Base-by-base conservation (phyloP, 2,329 filamentous ascomycete species). In the Cytospora chrysosperma region DNA sequence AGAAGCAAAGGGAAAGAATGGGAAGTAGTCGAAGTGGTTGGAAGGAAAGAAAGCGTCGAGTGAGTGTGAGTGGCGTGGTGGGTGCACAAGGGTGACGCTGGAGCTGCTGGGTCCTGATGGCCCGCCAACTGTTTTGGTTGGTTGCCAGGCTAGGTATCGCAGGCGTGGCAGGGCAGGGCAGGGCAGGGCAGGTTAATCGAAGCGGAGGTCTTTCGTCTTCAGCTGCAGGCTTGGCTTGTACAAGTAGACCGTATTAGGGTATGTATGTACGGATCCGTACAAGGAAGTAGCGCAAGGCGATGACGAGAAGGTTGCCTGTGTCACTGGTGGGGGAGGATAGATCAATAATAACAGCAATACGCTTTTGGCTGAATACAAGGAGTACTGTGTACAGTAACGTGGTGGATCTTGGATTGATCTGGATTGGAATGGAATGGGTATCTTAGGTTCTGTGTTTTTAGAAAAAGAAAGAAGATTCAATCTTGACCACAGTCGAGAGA, bases 31-130 rank as follows among this genome's bases (percentile, higher is more conserved):
- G 59, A 17, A 40, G 55, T 58, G n/a, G 59, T 21, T 47, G 32
- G 24, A 24, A 56, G 43, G 47, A 24, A 43, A 53, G 49, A n/a
- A n/a, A n/a, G n/a, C n/a, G n/a, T n/a, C n/a, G n/a, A 55, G 53
- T 19, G 62, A 26, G 40, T 56, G 32, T 19, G 59, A 57, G 43
- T 53, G 53, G 52, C 59, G 56, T 63, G 55, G 63, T 59, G 43
- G 24, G 40, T 47, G 26, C 37, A 43, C 37, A 57, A 57, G 40
- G 30, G 28, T 43, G 56, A 28, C 51, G 26, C 60, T 58, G 60
- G 32, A 57, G 55, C 49, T 32, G 26, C 40, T 43, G 54, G 56
- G 40, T 50, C 56, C 55, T 56, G 57, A 47, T 24, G n/a, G 24
- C 24, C 43, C 43, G 50, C 55, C 51, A 37, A 50, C 21, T 54